A percentile compares a stretch with the other conserved stretches of the same genome.
These are phyloP conservation scores for Erythrophleum ivorense DNA, from an alignment of 331 rosid genomes.

Conservation along the genomic window DNA sequence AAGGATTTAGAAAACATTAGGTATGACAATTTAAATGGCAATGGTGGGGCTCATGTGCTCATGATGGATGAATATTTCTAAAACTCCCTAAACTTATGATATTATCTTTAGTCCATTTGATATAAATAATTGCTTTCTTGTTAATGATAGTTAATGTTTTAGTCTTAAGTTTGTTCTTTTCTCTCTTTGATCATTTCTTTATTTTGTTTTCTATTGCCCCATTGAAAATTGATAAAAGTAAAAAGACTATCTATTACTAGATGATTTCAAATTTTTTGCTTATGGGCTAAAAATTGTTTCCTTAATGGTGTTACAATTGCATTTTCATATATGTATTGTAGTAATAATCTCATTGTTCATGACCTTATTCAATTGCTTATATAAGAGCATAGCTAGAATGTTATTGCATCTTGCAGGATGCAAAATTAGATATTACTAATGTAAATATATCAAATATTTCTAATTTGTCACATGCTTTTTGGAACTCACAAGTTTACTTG, in stretches of 20 bases:
- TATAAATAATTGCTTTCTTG: neutral
- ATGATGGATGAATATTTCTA: constrained; percentile 70
- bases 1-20: no score
- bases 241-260: neutral
- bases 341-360: neutral
- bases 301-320: neutral
- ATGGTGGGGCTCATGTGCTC: constrained; percentile 60
- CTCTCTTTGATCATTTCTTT: neutral
- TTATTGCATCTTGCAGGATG: neutral
- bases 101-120: neutral
- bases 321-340: neutral
- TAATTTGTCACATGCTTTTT: neutral
- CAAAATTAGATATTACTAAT: neutral
- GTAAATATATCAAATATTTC: neutral
- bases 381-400: neutral
- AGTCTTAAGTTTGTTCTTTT: neutral
- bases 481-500: neutral
- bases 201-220: neutral
- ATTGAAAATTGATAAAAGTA: neutral
- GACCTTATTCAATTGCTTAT: neutral
- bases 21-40: constrained; percentile 50
- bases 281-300: neutral
- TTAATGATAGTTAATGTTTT: neutral
- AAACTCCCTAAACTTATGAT: no score
- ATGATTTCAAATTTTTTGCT: neutral